Conservation (phyloP, 176 grass and related monocot species). For the Hordeum marinum region DNA sequence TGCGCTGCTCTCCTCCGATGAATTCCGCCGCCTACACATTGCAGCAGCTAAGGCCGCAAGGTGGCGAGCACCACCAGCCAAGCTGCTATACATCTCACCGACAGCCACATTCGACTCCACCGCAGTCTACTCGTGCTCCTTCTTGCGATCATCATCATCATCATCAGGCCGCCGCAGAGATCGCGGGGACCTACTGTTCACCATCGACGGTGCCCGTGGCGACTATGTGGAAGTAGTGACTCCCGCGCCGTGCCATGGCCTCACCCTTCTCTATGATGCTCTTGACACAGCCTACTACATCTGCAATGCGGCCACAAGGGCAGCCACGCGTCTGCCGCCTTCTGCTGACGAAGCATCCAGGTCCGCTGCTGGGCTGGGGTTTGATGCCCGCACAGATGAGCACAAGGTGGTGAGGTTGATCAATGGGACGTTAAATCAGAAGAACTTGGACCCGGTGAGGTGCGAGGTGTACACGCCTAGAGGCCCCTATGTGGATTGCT, state of each 20-base stretch:
- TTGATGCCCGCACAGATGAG: not conserved
- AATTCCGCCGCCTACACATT: not conserved
- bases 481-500: no score
- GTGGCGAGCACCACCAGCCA: not conserved
- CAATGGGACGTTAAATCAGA: not conserved
- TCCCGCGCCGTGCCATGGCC: not conserved
- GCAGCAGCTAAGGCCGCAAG: not conserved
- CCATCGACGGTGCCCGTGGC: not conserved
- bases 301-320: slow-evolving; percentile 18
- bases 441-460: not conserved
- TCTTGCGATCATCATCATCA: not conserved
- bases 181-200: not conserved
- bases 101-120: not conserved
- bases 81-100: not conserved
- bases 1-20: not conserved
- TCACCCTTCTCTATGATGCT: slow-evolving; percentile 18
- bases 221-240: not conserved
- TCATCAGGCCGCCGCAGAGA: no score
- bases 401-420: slow-evolving; percentile 28
- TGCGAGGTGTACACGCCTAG: not conserved
- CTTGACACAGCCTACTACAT: not conserved
- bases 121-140: not conserved
- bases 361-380: slow-evolving; percentile 4
- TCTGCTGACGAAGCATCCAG: not conserved
- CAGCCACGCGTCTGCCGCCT: not conserved